Conservation (phyloP, 2,329 filamentous ascomycete genomes). For the Colletotrichum incanum region DNA sequence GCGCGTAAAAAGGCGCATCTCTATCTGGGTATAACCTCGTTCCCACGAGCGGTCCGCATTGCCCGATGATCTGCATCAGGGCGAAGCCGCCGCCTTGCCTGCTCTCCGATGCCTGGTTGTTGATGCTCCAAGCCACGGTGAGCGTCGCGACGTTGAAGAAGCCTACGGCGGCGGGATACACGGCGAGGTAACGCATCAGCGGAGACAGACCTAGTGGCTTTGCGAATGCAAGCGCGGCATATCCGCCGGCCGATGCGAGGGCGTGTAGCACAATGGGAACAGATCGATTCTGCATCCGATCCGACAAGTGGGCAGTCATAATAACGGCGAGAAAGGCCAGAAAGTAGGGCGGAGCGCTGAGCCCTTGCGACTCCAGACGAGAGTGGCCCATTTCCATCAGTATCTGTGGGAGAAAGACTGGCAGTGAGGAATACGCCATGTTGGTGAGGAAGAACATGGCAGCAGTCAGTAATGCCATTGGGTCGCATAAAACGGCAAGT, state of each 20-base stretch:
- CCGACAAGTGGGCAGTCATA: conserved; percentile 80
- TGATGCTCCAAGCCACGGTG: conserved; percentile 90
- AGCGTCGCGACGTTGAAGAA: conserved; percentile 90
- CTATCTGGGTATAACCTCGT: conserved; percentile 75
- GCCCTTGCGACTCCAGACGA: conserved; percentile 78
- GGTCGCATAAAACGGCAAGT: conserved; percentile 73
- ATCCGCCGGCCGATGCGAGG: conserved; percentile 74
- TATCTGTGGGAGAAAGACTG: conserved; percentile 89
- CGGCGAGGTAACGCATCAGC: conserved; percentile 77
- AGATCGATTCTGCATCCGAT: conserved; percentile 74
- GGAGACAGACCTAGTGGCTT: conserved; percentile 60
- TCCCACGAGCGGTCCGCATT: conserved; percentile 82
- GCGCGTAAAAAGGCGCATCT: conserved; percentile 74
- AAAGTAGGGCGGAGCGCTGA: conserved; percentile 87
- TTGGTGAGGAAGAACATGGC: conserved; percentile 91
- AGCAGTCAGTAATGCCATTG: conserved; percentile 82
- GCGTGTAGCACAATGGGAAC: conserved; percentile 79
- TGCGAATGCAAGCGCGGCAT: conserved; percentile 73
- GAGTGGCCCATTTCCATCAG: conserved; percentile 83
- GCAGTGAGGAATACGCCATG: conserved; percentile 89
- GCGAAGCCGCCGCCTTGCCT: conserved; percentile 84
- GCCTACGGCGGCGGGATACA: conserved; percentile 84
- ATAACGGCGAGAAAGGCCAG: conserved; percentile 81
- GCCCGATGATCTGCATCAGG: conserved; percentile 85
- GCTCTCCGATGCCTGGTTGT: conserved; percentile 82